Evolutionary conservation across 2,329 filamentous ascomycete species (phyloP).

Genomic region (Stagonosporopsis chrysanthemi): DNA sequence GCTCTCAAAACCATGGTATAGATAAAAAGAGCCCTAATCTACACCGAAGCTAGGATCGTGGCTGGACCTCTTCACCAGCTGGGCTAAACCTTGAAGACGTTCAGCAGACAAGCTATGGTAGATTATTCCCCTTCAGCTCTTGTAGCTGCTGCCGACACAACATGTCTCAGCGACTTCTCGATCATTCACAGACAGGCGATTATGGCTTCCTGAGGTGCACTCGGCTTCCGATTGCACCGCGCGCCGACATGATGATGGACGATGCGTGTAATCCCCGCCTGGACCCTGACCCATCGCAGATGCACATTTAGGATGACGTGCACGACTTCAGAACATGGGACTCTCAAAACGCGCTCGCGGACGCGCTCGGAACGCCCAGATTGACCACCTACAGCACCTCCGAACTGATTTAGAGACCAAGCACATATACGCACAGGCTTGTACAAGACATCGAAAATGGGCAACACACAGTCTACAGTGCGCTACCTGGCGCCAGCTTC

Average conservation of each 20-base stretch:
- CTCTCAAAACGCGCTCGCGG: conserved; percentile 1
- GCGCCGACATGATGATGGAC: not conserved
- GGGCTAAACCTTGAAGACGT: no score
- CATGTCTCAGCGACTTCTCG: not conserved
- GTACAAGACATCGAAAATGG: conserved; percentile 52
- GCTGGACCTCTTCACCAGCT: not conserved
- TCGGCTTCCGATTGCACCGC: conserved; percentile 3
- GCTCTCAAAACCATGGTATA: no score
- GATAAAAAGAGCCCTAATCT: no score
- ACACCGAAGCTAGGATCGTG: not conserved
- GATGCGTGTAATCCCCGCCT: not conserved
- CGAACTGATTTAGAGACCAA: not conserved
- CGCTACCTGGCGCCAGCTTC: conserved; percentile 62
- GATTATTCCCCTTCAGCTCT: no score
- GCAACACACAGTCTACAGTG: conserved; percentile 61
- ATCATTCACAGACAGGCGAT: not conserved
- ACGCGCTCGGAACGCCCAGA: not conserved
- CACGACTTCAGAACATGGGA: conserved; percentile 10
- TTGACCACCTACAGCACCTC: no score
- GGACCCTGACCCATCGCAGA: conserved; percentile 4
- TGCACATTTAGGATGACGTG: conserved; percentile 15
- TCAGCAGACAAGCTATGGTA: not conserved
- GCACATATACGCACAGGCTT: not conserved
- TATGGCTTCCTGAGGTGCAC: not conserved
- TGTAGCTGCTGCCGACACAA: not conserved